Conservation (phyloP, 805 yeast species). For the Priceomyces haplophilus region DNA sequence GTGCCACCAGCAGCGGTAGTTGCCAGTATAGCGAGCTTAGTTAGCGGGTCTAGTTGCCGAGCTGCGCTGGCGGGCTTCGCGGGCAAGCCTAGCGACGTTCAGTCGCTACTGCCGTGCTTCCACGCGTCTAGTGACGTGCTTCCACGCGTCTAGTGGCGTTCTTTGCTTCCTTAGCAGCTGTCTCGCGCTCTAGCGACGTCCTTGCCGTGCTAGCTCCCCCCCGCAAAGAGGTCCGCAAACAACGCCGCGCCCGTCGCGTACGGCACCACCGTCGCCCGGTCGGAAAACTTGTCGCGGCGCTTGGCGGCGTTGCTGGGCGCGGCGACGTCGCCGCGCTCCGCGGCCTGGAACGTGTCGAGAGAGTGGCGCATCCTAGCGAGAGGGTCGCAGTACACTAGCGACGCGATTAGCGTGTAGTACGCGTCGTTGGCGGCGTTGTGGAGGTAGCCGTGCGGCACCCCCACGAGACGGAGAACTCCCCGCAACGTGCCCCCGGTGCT, state of each 20-base stretch:
- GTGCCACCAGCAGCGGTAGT: too few relatives aligned
- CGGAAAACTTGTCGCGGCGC: constrained; percentile 7
- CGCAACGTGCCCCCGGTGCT: constrained; percentile 43
- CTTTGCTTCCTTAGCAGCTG: too few relatives aligned
- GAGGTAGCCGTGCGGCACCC: constrained; percentile 55
- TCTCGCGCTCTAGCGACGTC: too few relatives aligned
- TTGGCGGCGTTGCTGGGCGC: background rate
- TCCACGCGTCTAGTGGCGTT: too few relatives aligned
- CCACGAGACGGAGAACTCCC: constrained; percentile 42
- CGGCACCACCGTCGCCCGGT: constrained; percentile 5
- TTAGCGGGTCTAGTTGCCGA: too few relatives aligned
- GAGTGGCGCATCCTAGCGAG: constrained; percentile 19
- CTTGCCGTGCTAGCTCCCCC: too few relatives aligned
- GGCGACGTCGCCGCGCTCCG: background rate
- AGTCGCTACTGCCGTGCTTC: too few relatives aligned
- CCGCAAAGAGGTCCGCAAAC: constrained; percentile 1
- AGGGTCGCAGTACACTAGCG: constrained; percentile 52
- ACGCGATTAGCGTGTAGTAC: constrained; percentile 54
- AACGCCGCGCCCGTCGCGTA: background rate
- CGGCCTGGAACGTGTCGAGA: constrained; percentile 15
- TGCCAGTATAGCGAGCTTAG: too few relatives aligned
- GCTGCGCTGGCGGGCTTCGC: too few relatives aligned
- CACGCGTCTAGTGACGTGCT: too few relatives aligned
- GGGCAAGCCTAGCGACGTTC: too few relatives aligned
- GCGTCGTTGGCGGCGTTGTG: constrained; percentile 78